Conservation (phyloP, 768 basidiomycete genomes). For the Russula foetens region DNA sequence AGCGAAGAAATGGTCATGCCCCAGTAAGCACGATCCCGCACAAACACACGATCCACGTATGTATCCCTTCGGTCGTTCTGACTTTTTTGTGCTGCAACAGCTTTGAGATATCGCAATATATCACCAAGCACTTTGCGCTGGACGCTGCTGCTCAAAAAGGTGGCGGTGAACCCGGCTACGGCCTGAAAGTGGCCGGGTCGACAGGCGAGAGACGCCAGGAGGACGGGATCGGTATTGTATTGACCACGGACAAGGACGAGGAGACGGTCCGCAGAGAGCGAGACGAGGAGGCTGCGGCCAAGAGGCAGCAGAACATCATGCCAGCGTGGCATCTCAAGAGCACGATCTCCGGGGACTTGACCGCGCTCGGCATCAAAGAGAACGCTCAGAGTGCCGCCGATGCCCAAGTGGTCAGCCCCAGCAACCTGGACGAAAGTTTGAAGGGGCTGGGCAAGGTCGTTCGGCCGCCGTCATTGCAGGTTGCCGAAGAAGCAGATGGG, state of each 20-base stretch:
- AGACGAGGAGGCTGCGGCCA: conserved; percentile 75
- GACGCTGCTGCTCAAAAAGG: conserved; percentile 55
- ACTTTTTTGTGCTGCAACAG: conserved; percentile 30
- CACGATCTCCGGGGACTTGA: conserved; percentile 89
- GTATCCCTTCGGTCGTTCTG: background rate
- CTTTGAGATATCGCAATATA: conserved; percentile 78
- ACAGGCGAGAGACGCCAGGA: conserved; percentile 49
- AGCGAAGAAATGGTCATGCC: conserved; percentile 85
- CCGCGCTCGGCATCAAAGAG: conserved; percentile 76
- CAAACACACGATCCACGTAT: background rate
- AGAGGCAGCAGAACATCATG: conserved; percentile 83
- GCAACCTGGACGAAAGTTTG: conserved; percentile 51
- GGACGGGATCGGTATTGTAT: conserved; percentile 78
- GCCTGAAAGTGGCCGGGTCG: conserved; percentile 69
- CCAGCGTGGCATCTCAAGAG: conserved; percentile 95
- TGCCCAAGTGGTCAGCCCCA: conserved; percentile 29
- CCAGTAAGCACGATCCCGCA: conserved; percentile 42
- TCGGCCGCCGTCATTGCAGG: conserved; percentile 25
- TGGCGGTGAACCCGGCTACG: conserved; percentile 39
- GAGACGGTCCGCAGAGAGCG: conserved; percentile 62
- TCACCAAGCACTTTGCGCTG: conserved; percentile 55
- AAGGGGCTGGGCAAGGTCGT: conserved; percentile 45
- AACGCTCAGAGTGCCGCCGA: conserved; percentile 34
- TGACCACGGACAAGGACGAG: conserved; percentile 86
- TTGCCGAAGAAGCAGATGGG: conserved; percentile 23